Percentiles rank a stretch among this genome's conserved stretches.
Conservation (phyloP, 2,329 filamentous ascomycete species). For the Hymenoscyphus repandus region DNA sequence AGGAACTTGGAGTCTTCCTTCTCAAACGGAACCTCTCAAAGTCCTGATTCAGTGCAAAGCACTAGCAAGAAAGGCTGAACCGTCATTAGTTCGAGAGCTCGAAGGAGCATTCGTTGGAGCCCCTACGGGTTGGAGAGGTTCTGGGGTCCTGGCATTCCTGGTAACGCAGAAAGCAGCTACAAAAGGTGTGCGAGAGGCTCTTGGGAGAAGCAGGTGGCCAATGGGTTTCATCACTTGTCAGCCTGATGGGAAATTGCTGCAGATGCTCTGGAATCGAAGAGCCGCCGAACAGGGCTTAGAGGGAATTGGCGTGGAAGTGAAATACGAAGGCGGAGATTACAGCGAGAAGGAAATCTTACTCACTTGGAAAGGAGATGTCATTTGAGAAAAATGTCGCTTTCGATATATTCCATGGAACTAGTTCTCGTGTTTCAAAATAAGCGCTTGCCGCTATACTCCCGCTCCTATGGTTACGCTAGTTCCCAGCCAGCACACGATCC, state of each 20-base stretch:
- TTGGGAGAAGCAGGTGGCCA: conserved; percentile 62
- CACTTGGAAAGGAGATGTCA: conserved; percentile 43
- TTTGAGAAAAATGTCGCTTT: conserved; percentile 6
- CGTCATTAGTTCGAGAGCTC: conserved; percentile 64
- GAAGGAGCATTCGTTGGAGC: conserved; percentile 73
- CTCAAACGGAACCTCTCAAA: conserved; percentile 36
- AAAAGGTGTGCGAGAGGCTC: conserved; percentile 68
- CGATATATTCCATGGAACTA: background rate
- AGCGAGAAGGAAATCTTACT: conserved; percentile 41
- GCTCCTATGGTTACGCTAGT: too few species aligned
- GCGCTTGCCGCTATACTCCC: too few species aligned
- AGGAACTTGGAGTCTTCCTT: conserved; percentile 61
- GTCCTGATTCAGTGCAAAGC: conserved; percentile 67
- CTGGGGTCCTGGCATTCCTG: conserved; percentile 64
- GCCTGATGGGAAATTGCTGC: conserved; percentile 50
- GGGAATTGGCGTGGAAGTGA: conserved; percentile 48
- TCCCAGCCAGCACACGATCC: too few species aligned
- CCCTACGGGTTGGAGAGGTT: conserved; percentile 65
- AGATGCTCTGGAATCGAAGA: conserved; percentile 68
- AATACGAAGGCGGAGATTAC: conserved; percentile 32
- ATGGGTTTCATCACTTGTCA: conserved; percentile 66
- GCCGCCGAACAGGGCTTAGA: conserved; percentile 59
- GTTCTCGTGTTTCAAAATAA: too few species aligned
- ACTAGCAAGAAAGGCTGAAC: conserved; percentile 43
- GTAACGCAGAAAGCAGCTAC: conserved; percentile 67